Percentiles rank a stretch among this genome's conserved stretches.
These are phyloP conservation scores for Monilinia fructigena DNA, from an alignment of 2,329 filamentous ascomycete species.

Conservation along the genomic window DNA sequence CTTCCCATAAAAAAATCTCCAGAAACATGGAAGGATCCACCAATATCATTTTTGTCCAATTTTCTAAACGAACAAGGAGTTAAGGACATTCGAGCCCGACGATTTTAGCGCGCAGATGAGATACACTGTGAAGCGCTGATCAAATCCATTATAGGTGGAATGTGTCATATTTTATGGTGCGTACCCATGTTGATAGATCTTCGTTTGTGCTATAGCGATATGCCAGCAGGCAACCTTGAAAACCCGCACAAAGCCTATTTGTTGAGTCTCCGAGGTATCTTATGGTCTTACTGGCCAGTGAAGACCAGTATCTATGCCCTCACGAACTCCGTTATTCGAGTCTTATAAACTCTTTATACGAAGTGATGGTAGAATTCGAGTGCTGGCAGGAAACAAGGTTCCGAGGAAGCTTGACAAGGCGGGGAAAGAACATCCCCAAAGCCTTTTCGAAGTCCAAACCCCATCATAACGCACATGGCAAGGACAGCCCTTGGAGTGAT, in stretches of 20 bases:
- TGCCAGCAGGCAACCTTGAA: not conserved
- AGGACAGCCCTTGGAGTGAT: slow-evolving; percentile 6
- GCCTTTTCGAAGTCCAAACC: not conserved
- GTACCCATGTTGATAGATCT: slow-evolving; percentile 4
- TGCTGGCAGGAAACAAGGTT: not conserved
- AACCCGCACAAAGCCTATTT: not conserved
- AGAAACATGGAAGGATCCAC: slow-evolving; percentile 8
- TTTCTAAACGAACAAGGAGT: not conserved
- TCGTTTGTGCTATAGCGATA: not conserved
- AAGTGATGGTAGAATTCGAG: not conserved
- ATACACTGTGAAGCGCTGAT: slow-evolving; percentile 14
- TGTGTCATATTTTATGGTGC: not conserved
- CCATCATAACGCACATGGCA: slow-evolving; percentile 8
- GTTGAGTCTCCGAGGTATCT: not conserved
- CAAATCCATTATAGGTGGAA: slow-evolving; percentile 6
- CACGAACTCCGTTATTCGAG: slow-evolving; percentile 3
- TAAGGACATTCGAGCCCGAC: not conserved
- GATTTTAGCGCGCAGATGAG: slow-evolving; percentile 8
- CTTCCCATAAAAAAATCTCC: slow-evolving; percentile 5
- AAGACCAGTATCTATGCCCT: not conserved
- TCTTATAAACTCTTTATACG: not conserved
- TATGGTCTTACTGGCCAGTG: not conserved
- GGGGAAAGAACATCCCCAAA: slow-evolving; percentile 12
- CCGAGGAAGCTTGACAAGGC: not conserved
- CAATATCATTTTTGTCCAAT: slow-evolving; percentile 11